phyloP scores from a whole-genome alignment of 1,139 yeast genomes.

The Saccharomycopsis hybrid region DNA sequence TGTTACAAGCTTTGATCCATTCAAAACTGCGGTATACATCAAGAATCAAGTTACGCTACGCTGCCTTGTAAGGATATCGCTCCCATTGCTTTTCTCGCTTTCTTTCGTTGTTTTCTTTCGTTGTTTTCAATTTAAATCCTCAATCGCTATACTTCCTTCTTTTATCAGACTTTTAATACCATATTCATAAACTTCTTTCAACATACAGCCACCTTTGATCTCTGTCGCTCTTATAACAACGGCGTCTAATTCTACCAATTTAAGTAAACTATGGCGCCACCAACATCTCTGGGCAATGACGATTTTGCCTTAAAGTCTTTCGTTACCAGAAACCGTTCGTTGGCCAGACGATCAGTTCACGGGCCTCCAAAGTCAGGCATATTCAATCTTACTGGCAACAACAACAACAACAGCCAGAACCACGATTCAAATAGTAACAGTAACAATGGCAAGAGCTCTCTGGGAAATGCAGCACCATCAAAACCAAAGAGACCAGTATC shows the following conservation, averaged over 20 bases:
- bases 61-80: background rate
- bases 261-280: background rate
- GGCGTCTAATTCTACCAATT: no score
- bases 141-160: background rate
- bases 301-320: slow-evolving; percentile 19
- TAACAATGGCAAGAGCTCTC: slow-evolving; percentile 2
- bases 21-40: no score
- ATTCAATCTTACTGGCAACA: slow-evolving; percentile 3
- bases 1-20: no score
- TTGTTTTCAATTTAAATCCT: background rate
- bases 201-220: no score
- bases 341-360: slow-evolving; percentile 20
- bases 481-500: slow-evolving; percentile 17
- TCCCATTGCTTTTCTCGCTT: background rate
- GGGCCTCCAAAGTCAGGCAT: slow-evolving; percentile 17
- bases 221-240: no score
- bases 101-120: background rate
- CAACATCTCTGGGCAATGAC: slow-evolving; percentile 1
- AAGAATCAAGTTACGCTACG: no score
- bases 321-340: slow-evolving; percentile 20
- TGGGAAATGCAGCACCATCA: background rate
- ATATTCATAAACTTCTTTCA: no score
- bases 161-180: no score
- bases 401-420: slow-evolving; percentile 1
- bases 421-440: background rate